A percentile compares a stretch with the other conserved stretches of the same genome.
phyloP scores from a whole-genome alignment of 441 rosid species.

The Populus hybrid region DNA sequence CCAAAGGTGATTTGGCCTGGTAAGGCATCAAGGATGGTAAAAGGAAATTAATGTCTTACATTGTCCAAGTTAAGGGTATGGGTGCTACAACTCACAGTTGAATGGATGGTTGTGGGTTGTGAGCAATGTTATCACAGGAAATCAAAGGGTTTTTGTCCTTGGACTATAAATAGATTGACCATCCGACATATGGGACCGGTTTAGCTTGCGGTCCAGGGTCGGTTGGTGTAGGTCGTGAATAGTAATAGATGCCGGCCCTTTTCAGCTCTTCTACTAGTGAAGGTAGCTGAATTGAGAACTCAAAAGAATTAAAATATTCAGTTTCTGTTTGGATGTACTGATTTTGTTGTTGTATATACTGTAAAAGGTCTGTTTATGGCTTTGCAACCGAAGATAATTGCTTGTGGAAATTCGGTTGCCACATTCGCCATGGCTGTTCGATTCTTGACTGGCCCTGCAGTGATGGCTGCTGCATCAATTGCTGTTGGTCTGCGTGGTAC shows the following conservation, averaged over 20 bases:
- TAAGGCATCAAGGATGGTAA: too few relatives aligned
- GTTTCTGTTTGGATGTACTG: not conserved
- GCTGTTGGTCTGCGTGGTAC: slow-evolving; percentile 81
- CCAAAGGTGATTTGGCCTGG: too few relatives aligned
- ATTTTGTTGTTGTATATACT: slow-evolving; percentile 19
- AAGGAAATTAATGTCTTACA: too few relatives aligned
- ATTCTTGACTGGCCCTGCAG: slow-evolving; percentile 89
- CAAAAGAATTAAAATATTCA: not conserved
- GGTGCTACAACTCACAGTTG: too few relatives aligned
- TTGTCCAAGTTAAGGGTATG: too few relatives aligned
- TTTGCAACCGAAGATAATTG: slow-evolving; percentile 79
- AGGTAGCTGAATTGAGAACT: slow-evolving; percentile 15
- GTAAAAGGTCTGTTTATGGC: slow-evolving; percentile 91
- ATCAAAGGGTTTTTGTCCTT: too few relatives aligned
- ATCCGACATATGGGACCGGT: slow-evolving; percentile 56
- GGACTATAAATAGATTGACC: slow-evolving; percentile 29
- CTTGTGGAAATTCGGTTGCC: slow-evolving; percentile 31
- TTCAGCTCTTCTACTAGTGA: slow-evolving; percentile 1
- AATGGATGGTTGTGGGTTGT: too few relatives aligned
- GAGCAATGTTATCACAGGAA: too few relatives aligned
- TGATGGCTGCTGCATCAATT: slow-evolving; percentile 90
- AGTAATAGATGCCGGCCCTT: slow-evolving; percentile 25
- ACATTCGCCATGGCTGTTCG: slow-evolving; percentile 82
- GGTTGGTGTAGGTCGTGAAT: slow-evolving; percentile 36
- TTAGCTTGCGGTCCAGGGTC: slow-evolving; percentile 36